phyloP scores from a whole-genome alignment of 1,139 yeast species.

The Suhomyces coccinellae region DNA sequence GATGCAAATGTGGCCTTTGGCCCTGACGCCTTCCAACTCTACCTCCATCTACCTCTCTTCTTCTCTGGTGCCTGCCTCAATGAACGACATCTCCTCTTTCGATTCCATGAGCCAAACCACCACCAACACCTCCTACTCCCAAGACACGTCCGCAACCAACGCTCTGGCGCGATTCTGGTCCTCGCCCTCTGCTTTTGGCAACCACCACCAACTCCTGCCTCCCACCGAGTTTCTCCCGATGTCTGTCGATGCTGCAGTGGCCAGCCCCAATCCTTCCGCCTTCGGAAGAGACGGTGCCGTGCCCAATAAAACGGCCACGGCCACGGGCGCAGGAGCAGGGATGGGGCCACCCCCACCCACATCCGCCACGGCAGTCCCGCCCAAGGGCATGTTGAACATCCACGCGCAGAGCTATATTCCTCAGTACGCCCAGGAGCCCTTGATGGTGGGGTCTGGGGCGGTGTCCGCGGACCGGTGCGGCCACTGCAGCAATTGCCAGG shows the following conservation, averaged over 20 bases:
- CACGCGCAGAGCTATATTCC: slow-evolving; percentile 37
- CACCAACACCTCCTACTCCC: slow-evolving; percentile 4
- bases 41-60: not conserved
- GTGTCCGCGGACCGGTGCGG: slow-evolving; percentile 1
- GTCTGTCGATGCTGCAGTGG: not conserved
- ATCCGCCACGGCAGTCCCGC: not conserved
- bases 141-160: slow-evolving; percentile 4
- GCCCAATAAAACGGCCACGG: not conserved
- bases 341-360: not conserved
- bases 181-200: slow-evolving; percentile 1
- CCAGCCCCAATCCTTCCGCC: not conserved
- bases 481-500: slow-evolving; percentile 21
- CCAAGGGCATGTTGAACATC: slow-evolving; percentile 21
- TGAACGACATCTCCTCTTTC: slow-evolving; percentile 5
- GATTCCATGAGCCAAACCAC: slow-evolving; percentile 4
- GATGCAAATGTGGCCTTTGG: slow-evolving; percentile 1
- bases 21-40: not conserved
- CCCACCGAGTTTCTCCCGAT: slow-evolving; percentile 3
- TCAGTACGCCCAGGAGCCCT: slow-evolving; percentile 10
- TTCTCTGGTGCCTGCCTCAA: not conserved
- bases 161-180: slow-evolving; percentile 10
- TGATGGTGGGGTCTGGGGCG: not conserved
- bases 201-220: not conserved
- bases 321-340: not conserved
- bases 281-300: not conserved